Conservation (phyloP, 495 filamentous ascomycete genomes). For the Aspergillus egyptiacus region DNA sequence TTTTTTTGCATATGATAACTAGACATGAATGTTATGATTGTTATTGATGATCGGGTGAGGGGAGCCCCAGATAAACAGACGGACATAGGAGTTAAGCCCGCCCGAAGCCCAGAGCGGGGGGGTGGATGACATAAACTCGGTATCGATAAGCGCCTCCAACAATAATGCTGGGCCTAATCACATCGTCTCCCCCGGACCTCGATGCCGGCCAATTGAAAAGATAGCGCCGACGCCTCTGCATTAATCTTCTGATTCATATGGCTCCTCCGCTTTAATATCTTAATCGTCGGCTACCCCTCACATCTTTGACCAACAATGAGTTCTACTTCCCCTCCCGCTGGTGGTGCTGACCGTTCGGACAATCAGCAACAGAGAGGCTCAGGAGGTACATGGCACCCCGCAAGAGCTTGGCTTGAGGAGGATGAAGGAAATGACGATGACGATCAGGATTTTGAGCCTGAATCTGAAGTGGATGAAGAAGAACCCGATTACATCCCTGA, state of each 20-base stretch:
- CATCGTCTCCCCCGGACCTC: background rate
- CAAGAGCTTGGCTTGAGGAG: slow-evolving; percentile 40
- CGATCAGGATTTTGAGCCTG: slow-evolving; percentile 44
- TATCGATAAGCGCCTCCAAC: slow-evolving; percentile 19
- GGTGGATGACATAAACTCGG: slow-evolving; percentile 13
- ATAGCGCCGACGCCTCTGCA: background rate
- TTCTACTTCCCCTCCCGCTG: slow-evolving; percentile 10
- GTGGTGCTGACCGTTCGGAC: slow-evolving; percentile 14
- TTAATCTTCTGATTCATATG: slow-evolving; percentile 9
- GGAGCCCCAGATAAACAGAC: background rate
- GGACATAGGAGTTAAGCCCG: slow-evolving; percentile 14
- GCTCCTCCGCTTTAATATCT: slow-evolving; percentile 1
- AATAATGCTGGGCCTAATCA: too few relatives aligned
- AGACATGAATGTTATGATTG: slow-evolving; percentile 23
- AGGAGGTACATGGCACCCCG: slow-evolving; percentile 29
- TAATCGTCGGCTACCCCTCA: slow-evolving; percentile 5
- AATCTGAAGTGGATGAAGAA: slow-evolving; percentile 19
- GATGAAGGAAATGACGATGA: slow-evolving; percentile 48
- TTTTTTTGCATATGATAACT: slow-evolving; percentile 51
- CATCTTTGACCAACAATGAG: slow-evolving; percentile 16
- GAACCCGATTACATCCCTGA: slow-evolving; percentile 20
- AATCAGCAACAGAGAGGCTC: slow-evolving; percentile 5
- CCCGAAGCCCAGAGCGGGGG: background rate
- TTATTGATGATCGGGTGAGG: background rate
- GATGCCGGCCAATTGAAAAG: slow-evolving; percentile 11